Percentiles rank a stretch among this genome's conserved stretches.
These are phyloP conservation scores for Pythium sp. DNA, from an alignment of 352 stramenopile genomes.

Conservation along the genomic window DNA sequence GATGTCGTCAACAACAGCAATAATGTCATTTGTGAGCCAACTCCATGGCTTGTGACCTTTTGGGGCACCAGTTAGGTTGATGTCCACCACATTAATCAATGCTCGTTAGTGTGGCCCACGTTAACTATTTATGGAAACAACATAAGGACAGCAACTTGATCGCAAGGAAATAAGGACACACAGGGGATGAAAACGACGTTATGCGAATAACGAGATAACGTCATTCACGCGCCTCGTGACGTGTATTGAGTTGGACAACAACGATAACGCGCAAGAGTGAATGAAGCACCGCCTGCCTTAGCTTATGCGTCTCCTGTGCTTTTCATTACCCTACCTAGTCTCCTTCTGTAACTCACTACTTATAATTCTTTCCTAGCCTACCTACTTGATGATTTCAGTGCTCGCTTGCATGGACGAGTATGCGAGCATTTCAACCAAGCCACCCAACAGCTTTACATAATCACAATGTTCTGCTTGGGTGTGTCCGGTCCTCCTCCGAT, in stretches of 20 bases:
- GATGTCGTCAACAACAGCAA: not conserved
- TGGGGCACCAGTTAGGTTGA: not conserved
- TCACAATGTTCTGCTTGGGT: conserved; percentile 76
- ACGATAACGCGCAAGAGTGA: not conserved
- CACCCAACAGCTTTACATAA: conserved; percentile 44
- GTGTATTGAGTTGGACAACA: not conserved
- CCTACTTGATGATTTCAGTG: not conserved
- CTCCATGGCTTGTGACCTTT: not conserved
- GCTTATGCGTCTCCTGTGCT: not conserved
- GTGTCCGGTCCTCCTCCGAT: conserved; percentile 44
- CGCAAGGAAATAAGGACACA: not conserved
- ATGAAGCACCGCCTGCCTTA: not conserved
- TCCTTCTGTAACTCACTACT: conserved; percentile 1
- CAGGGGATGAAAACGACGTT: not conserved
- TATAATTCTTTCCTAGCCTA: conserved; percentile 12
- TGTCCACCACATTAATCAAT: not conserved
- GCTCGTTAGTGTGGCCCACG: not conserved
- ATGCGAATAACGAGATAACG: not conserved
- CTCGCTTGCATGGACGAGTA: not conserved
- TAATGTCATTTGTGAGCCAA: not conserved
- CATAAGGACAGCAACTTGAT: not conserved
- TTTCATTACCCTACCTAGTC: not conserved
- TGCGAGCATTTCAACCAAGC: not conserved
- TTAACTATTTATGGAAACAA: not conserved
- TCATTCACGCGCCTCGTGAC: not conserved